Evolutionary conservation across 257 asterid genomes (phyloP).

Genomic region (Solanum phureja): DNA sequence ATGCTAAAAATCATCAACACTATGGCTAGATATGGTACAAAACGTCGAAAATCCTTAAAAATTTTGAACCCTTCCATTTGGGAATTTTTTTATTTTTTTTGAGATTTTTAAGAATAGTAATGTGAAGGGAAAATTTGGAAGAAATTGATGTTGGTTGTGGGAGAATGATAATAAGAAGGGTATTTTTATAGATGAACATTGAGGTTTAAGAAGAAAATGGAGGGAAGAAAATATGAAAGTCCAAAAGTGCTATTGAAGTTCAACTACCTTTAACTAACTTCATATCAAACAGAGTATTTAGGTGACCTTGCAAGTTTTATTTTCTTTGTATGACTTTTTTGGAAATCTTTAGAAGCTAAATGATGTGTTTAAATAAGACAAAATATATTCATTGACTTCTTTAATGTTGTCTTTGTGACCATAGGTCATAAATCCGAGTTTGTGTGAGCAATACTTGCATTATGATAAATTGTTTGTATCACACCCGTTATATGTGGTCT

Average conservation of each 20-base stretch:
- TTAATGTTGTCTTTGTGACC: no score
- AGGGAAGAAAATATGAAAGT: neutral
- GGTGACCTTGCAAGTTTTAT: slow-evolving; percentile 5
- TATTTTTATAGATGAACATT: neutral
- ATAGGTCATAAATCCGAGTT: no score
- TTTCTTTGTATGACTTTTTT: neutral
- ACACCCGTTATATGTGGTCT: no score
- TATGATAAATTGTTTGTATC: no score
- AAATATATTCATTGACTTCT: neutral
- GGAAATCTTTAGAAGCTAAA: neutral
- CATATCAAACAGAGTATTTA: neutral
- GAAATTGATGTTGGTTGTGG: neutral
- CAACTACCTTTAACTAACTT: slow-evolving; percentile 15
- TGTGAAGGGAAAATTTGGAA: neutral
- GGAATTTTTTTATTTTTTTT: no score
- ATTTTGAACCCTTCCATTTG: slow-evolving; percentile 13
- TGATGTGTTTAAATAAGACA: neutral
- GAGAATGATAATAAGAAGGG: neutral
- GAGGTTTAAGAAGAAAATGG: neutral
- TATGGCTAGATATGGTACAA: slow-evolving; percentile 13
- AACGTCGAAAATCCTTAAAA: slow-evolving; percentile 5
- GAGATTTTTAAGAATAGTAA: neutral
- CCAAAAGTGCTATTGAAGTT: slow-evolving; percentile 8
- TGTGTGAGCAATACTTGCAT: fast-evolving
- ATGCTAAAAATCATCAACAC: slow-evolving; percentile 1